Conservation (phyloP, 371 early-diverging fungal genomes). For the Funneliformis caledonium region DNA sequence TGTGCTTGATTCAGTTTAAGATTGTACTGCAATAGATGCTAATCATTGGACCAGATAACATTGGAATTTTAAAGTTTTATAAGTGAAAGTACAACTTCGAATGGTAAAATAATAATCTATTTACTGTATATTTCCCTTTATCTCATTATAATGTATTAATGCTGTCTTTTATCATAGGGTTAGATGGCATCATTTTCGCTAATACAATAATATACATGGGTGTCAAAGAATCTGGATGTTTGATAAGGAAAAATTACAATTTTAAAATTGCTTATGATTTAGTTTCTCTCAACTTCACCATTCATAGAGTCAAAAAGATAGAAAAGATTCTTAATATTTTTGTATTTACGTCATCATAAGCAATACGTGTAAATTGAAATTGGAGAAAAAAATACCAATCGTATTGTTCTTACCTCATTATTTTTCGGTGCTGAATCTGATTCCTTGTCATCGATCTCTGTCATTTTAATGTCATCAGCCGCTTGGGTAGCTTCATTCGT, state of each 20-base stretch:
- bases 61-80: slow-evolving; percentile 95
- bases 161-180: slow-evolving; percentile 63
- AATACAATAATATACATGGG: slow-evolving; percentile 99
- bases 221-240: slow-evolving; percentile 85
- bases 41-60: slow-evolving; percentile 89
- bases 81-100: slow-evolving; percentile 93
- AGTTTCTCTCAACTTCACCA: slow-evolving; percentile 49
- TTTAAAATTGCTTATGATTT: slow-evolving; percentile 98
- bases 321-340: no score
- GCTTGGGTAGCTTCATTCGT: no score
- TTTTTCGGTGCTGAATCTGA: slow-evolving; percentile 84
- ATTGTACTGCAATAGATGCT: slow-evolving; percentile 54
- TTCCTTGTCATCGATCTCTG: no score
- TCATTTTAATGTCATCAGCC: no score
- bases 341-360: no score
- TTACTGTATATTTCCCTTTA: neutral
- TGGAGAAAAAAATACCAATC: neutral
- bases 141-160: neutral
- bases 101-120: slow-evolving; percentile 56
- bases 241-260: slow-evolving; percentile 89
- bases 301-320: no score
- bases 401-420: slow-evolving; percentile 86
- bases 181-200: slow-evolving; percentile 95
- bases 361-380: no score
- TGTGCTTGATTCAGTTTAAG: slow-evolving; percentile 53